Conservation (phyloP, 768 basidiomycete species). For the Grammothele lineata region DNA sequence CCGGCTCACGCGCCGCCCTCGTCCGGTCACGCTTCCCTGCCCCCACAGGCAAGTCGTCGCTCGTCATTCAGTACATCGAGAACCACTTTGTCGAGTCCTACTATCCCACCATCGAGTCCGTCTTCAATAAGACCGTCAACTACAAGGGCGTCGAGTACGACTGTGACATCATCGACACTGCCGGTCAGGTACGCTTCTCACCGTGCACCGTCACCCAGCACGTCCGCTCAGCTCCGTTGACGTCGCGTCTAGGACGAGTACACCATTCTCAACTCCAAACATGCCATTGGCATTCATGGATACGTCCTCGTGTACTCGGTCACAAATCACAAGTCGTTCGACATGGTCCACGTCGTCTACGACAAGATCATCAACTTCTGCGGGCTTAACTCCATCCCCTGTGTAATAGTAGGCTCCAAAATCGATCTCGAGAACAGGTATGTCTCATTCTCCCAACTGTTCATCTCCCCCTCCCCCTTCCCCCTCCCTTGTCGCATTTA, state of each 20-base stretch:
- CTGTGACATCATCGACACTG: slow-evolving; percentile 97
- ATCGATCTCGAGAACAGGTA: slow-evolving; percentile 76
- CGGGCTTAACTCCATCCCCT: slow-evolving; percentile 80
- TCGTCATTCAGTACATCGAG: slow-evolving; percentile 91
- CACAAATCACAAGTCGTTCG: slow-evolving; percentile 82
- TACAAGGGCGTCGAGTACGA: slow-evolving; percentile 91
- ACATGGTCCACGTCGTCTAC: slow-evolving; percentile 91
- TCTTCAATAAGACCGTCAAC: slow-evolving; percentile 78
- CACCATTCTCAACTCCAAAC: slow-evolving; percentile 87
- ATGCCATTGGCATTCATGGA: slow-evolving; percentile 96
- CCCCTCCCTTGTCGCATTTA: slow-evolving; percentile 5
- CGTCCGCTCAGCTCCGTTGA: slow-evolving; percentile 4
- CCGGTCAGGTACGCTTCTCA: slow-evolving; percentile 72
- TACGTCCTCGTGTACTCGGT: slow-evolving; percentile 97
- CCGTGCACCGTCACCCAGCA: slow-evolving; percentile 2
- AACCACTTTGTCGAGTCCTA: slow-evolving; percentile 89
- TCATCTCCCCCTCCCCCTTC: not conserved
- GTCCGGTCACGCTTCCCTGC: no score
- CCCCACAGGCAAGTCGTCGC: slow-evolving; percentile 83
- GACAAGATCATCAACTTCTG: slow-evolving; percentile 91
- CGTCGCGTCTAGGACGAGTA: slow-evolving; percentile 74
- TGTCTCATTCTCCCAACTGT: slow-evolving; percentile 24
- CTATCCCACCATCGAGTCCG: slow-evolving; percentile 93
- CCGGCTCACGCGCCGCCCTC: slow-evolving; percentile 2
- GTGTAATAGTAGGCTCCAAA: slow-evolving; percentile 94